Percentiles rank a stretch among this genome's conserved stretches.
Evolutionary conservation across 805 yeast genomes (phyloP).

Genomic region (Candida loeiensis): DNA sequence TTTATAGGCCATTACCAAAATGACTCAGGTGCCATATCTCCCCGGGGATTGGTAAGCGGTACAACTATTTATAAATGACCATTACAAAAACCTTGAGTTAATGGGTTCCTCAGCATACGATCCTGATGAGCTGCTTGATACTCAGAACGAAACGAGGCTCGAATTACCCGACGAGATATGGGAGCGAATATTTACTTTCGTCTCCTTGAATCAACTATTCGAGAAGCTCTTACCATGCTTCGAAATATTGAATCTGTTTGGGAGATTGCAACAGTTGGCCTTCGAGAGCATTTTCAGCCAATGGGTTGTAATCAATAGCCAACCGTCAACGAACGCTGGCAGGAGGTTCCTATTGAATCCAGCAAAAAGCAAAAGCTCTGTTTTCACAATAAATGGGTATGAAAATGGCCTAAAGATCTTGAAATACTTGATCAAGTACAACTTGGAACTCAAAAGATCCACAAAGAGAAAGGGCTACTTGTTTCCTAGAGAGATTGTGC

Average conservation of each 20-base stretch:
- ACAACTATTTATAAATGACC: background rate
- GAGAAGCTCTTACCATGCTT: constrained; percentile 11
- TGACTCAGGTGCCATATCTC: background rate
- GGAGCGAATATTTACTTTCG: constrained; percentile 6
- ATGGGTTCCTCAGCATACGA: background rate
- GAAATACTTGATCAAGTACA: constrained; percentile 9
- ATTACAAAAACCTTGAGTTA: background rate
- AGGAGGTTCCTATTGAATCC: constrained; percentile 8
- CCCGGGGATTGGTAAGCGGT: background rate
- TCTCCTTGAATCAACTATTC: constrained; percentile 9
- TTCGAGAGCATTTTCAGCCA: constrained; percentile 7
- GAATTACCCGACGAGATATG: constrained; percentile 13
- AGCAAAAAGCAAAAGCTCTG: constrained; percentile 1
- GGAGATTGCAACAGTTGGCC: constrained; percentile 9
- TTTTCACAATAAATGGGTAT: constrained; percentile 8
- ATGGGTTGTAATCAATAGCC: constrained; percentile 7
- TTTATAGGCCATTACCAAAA: too few relatives aligned
- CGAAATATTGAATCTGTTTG: constrained; percentile 4
- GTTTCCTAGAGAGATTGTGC: constrained; percentile 9
- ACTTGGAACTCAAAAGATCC: constrained; percentile 3
- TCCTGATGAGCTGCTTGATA: background rate
- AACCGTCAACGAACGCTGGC: background rate
- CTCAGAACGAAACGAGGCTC: background rate
- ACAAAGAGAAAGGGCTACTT: background rate
- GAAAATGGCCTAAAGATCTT: constrained; percentile 11